These are phyloP conservation scores for Bullera alba DNA, from an alignment of 768 basidiomycete species.

Conservation along the genomic window DNA sequence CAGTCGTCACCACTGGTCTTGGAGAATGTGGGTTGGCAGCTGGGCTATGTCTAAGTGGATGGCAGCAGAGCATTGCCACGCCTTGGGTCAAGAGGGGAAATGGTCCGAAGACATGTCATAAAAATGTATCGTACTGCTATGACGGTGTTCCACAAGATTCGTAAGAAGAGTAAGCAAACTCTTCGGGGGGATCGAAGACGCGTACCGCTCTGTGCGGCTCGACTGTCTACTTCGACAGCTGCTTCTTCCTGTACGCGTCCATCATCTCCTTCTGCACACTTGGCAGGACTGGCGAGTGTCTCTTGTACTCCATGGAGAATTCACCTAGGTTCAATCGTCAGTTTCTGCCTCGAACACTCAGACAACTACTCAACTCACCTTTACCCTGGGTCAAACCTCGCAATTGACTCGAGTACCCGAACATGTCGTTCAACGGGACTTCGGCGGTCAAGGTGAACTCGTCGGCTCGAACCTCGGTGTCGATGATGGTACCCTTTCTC, in stretches of 20 bases:
- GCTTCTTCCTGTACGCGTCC: slow-evolving; percentile 75
- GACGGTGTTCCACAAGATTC: no score
- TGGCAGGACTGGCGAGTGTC: slow-evolving; percentile 74
- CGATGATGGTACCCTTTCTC: slow-evolving; percentile 85
- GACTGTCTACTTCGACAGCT: no score
- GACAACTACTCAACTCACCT: slow-evolving; percentile 65
- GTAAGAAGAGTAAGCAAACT: no score
- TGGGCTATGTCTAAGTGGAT: no score
- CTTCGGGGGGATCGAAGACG: no score
- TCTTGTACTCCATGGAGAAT: slow-evolving; percentile 59
- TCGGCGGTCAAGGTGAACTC: slow-evolving; percentile 89
- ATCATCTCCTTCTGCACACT: slow-evolving; percentile 81
- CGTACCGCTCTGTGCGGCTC: no score
- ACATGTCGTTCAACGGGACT: slow-evolving; percentile 96
- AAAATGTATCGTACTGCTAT: no score
- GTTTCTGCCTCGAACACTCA: slow-evolving; percentile 43
- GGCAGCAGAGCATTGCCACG: no score
- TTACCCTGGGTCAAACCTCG: slow-evolving; percentile 95
- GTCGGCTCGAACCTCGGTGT: slow-evolving; percentile 93
- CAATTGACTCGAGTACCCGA: slow-evolving; percentile 87
- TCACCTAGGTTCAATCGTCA: slow-evolving; percentile 42
- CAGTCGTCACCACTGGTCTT: no score
- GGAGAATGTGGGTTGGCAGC: no score
- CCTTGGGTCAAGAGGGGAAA: no score
- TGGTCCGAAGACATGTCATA: no score